phyloP scores from a whole-genome alignment of 352 stramenopile genomes.

The Pythium phragmitis region DNA sequence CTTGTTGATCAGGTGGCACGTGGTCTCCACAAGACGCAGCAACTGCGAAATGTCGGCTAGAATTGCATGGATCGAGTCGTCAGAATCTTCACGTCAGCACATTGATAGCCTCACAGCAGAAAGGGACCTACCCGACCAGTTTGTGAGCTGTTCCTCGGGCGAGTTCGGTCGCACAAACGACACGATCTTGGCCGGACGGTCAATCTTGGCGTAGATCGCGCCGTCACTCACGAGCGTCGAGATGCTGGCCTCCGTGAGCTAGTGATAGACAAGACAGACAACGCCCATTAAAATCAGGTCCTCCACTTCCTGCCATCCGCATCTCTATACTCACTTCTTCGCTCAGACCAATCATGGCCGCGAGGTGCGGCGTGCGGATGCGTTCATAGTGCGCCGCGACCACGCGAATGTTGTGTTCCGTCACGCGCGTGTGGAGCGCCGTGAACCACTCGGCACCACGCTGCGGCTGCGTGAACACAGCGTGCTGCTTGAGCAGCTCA shows the following conservation, averaged over 20 bases:
- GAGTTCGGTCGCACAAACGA: slow-evolving; percentile 90
- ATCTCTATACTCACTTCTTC: slow-evolving; percentile 62
- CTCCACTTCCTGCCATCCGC: background rate
- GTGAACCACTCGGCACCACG: slow-evolving; percentile 84
- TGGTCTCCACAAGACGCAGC: slow-evolving; percentile 96
- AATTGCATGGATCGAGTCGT: background rate
- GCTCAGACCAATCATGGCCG: slow-evolving; percentile 91
- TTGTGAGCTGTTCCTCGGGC: slow-evolving; percentile 92
- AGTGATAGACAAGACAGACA: background rate
- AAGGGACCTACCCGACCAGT: slow-evolving; percentile 87
- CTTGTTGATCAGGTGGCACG: slow-evolving; percentile 99
- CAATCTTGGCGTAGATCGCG: slow-evolving; percentile 96
- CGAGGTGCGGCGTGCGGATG: slow-evolving; percentile 92
- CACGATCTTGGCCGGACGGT: slow-evolving; percentile 96
- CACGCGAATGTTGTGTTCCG: slow-evolving; percentile 98
- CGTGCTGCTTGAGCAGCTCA: slow-evolving; percentile 73
- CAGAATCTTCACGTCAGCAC: background rate
- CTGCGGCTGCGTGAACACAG: slow-evolving; percentile 80
- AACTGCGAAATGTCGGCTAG: slow-evolving; percentile 94
- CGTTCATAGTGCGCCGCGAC: slow-evolving; percentile 94
- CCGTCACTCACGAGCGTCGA: slow-evolving; percentile 92
- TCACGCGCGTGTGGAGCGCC: slow-evolving; percentile 91
- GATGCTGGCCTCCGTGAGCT: slow-evolving; percentile 78
- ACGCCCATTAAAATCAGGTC: background rate
- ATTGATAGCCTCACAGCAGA: no score